Evolutionary conservation across 352 stramenopile species (phyloP).

Genomic region (Phytophthora aleatoria): DNA sequence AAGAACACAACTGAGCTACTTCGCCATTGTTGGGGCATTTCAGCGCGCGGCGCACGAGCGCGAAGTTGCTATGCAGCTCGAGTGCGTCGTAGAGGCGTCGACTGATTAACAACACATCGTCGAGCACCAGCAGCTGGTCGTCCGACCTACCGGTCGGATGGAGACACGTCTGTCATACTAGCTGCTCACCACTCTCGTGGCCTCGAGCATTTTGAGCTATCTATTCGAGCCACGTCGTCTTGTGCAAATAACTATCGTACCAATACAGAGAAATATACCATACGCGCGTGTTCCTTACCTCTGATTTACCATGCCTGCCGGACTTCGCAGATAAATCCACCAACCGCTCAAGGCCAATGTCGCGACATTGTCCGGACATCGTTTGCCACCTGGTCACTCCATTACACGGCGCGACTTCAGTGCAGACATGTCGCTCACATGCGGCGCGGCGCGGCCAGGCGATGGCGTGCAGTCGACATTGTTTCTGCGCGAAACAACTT

Average conservation of each 20-base stretch:
- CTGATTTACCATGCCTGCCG: too few relatives aligned
- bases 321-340: conserved; percentile 1
- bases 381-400: conserved; percentile 7
- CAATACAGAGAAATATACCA: conserved; percentile 37
- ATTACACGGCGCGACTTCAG: conserved; percentile 14
- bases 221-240: conserved; percentile 44
- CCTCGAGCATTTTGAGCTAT: conserved; percentile 44
- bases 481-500: conserved; percentile 5
- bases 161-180: conserved; percentile 8
- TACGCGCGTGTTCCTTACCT: conserved; percentile 2
- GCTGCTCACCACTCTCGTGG: conserved; percentile 3
- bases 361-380: conserved; percentile 20
- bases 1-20: conserved; percentile 78
- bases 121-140: conserved; percentile 28
- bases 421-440: conserved; percentile 1
- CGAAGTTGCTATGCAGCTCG: conserved; percentile 46
- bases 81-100: conserved; percentile 43
- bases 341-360: conserved; percentile 13
- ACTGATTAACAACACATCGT: conserved; percentile 27
- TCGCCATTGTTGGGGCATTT: conserved; percentile 81
- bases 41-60: conserved; percentile 77
- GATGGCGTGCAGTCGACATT: conserved; percentile 8
- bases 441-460: neutral
- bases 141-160: conserved; percentile 14
- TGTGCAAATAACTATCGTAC: conserved; percentile 53